Base-by-base conservation (phyloP, 441 rosid genomes). In the Gossypium trilobum region DNA sequence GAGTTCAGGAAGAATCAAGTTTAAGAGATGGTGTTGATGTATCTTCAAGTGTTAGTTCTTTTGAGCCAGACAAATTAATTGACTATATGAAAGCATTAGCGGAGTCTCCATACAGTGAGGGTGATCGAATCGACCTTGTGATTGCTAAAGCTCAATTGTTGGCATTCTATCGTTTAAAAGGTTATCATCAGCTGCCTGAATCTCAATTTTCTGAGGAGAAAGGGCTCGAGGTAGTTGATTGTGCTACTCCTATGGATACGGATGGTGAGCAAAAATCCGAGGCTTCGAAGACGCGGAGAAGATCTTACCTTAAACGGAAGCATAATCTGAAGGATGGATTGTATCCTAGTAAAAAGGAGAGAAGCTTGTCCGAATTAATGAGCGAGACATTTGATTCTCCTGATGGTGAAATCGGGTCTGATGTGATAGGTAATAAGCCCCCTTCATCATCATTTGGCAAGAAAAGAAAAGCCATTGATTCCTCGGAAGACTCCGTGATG, bases 301-400 rank as follows among this genome's bases (percentile, higher is more conserved):
- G 78, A 73, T 78, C 81, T 9, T 75, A 79, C 69, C 74, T 75
- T 77, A 87, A 79, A 66, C 87, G 91, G 4, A 89, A 89, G 78
- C 95, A 84, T 80, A 86, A 89, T 82, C 77, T 89, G 79, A 86
- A 80, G 84, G 92, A 82, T 71, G 31, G 75, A 8, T 51, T 74
- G 2, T 73, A 82, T 51, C 82, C 82, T 54, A 69, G 74, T 51
- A 89, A 84, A 74, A 89, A 79, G 66, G 88, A 82, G 60, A 82
- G 79, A 83, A 81, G 85, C 70, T 13, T 82, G 78, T 70, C 81
- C 48, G 85, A 85, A 20, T 74, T 86, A 78, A 84, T 84, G 85
- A 82, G 67, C 9, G 87, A 82, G 13, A 60, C 87, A 42, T 82
- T 81, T 65, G 84, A 86, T 58, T 82, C 79, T 68, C 59, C 79